Conservation (phyloP, 164 flowering plant genomes). For the Aristolochia fimbriata region DNA sequence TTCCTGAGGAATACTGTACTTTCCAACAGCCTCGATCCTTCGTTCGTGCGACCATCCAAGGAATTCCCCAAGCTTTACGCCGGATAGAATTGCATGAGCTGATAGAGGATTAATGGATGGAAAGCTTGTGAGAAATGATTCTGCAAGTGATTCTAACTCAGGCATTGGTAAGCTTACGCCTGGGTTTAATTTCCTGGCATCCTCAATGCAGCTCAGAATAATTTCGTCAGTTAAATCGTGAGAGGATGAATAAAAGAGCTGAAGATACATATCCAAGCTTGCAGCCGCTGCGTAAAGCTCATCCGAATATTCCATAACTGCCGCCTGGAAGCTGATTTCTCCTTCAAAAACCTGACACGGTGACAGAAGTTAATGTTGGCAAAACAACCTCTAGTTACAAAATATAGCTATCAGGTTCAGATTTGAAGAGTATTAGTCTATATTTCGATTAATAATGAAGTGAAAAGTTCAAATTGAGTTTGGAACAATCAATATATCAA, state of each 20-base stretch:
- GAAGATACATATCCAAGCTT: conserved; percentile 68
- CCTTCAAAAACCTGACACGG: conserved; percentile 79
- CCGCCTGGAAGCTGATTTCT: conserved; percentile 45
- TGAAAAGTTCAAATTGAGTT: no score
- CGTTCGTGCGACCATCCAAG: conserved; percentile 32
- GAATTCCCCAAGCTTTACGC: conserved; percentile 40
- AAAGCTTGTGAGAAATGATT: conserved; percentile 77
- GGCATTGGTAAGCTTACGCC: conserved; percentile 55
- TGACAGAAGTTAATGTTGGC: no score
- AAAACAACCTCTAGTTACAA: no score
- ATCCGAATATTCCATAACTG: conserved; percentile 78
- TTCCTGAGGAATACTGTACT: conserved; percentile 59
- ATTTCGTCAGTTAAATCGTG: conserved; percentile 74
- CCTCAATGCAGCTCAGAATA: conserved; percentile 47
- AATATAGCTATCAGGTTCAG: no score
- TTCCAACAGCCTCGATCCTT: conserved; percentile 35
- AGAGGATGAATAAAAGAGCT: conserved; percentile 69
- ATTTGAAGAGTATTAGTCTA: no score
- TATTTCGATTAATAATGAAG: no score
- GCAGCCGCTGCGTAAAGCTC: conserved; percentile 91
- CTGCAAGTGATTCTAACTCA: conserved; percentile 85
- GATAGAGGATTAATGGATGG: conserved; percentile 87
- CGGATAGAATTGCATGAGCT: conserved; percentile 78
- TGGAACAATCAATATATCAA: no score
- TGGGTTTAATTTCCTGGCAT: conserved; percentile 27